Evolutionary conservation across 1,284 basidiomycete genomes (phyloP).

Genomic region (Malassezia yamatoensis): DNA sequence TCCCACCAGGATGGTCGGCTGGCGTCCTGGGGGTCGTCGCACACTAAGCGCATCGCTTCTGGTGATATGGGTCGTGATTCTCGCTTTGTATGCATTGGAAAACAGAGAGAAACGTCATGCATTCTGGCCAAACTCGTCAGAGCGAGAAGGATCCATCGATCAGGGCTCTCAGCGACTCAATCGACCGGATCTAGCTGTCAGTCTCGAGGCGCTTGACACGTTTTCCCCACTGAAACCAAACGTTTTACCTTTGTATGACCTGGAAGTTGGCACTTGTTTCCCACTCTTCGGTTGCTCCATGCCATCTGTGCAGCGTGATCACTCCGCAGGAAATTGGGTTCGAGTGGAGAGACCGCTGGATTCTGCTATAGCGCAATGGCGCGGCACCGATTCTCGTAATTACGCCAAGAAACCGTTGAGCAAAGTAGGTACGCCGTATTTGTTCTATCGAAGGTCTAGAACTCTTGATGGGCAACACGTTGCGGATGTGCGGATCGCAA

Average conservation of each 20-base stretch:
- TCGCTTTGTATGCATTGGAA: not conserved
- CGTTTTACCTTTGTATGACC: conserved; percentile 1
- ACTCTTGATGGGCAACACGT: conserved; percentile 23
- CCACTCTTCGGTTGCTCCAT: conserved; percentile 53
- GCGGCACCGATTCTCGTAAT: conserved; percentile 15
- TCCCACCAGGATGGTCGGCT: conserved; percentile 1
- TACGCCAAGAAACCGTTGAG: conserved; percentile 16
- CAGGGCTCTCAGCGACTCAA: not conserved
- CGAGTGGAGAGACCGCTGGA: conserved; percentile 68
- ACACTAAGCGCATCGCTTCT: not conserved
- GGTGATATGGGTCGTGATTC: not conserved
- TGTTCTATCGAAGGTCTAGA: conserved; percentile 34
- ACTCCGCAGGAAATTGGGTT: conserved; percentile 76
- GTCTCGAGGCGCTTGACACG: not conserved
- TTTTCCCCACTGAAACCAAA: conserved; percentile 5
- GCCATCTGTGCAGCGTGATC: conserved; percentile 63
- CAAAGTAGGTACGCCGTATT: conserved; percentile 23
- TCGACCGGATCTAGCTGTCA: not conserved
- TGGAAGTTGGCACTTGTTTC: conserved; percentile 4
- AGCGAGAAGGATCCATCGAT: not conserved
- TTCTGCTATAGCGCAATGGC: conserved; percentile 52
- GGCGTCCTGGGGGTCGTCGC: not conserved
- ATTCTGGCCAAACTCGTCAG: not conserved
- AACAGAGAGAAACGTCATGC: not conserved
- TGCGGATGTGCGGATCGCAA: conserved; percentile 27